phyloP scores from a whole-genome alignment of 164 flowering plant species.

The Pachysandra terminalis region DNA sequence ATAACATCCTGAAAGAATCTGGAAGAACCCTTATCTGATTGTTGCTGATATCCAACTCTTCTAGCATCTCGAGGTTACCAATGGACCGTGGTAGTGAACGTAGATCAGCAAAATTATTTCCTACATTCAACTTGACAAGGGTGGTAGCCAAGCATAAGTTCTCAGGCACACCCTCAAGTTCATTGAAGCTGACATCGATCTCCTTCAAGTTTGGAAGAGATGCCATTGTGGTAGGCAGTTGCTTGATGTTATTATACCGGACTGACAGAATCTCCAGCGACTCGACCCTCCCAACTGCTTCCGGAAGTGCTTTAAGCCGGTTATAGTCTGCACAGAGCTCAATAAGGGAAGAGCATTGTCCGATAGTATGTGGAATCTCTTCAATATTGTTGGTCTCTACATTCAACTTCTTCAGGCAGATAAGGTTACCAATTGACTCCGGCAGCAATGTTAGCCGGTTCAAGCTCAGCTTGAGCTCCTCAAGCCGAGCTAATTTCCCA shows the following conservation, averaged over 20 bases:
- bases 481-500: conserved; percentile 14
- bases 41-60: no score
- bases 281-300: conserved; percentile 10
- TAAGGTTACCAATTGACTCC: conserved; percentile 27
- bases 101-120: conserved; percentile 43
- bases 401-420: conserved; percentile 26
- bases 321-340: conserved; percentile 28
- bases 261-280: conserved; percentile 14
- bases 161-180: conserved; percentile 32
- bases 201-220: conserved; percentile 20
- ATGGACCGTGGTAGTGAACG: conserved; percentile 31
- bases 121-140: conserved; percentile 28
- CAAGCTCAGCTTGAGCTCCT: conserved; percentile 34
- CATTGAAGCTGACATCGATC: conserved; percentile 42
- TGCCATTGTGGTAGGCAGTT: conserved; percentile 29
- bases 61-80: no score
- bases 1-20: conserved; percentile 27
- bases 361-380: conserved; percentile 35
- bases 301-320: no score
- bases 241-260: conserved; percentile 25
- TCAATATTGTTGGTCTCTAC: conserved; percentile 36
- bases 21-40: conserved; percentile 41
- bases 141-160: conserved; percentile 26
- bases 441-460: conserved; percentile 26
- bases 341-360: conserved; percentile 31